Evolutionary conservation across 345 rosid species (phyloP).

Genomic region (Mangifera indica): DNA sequence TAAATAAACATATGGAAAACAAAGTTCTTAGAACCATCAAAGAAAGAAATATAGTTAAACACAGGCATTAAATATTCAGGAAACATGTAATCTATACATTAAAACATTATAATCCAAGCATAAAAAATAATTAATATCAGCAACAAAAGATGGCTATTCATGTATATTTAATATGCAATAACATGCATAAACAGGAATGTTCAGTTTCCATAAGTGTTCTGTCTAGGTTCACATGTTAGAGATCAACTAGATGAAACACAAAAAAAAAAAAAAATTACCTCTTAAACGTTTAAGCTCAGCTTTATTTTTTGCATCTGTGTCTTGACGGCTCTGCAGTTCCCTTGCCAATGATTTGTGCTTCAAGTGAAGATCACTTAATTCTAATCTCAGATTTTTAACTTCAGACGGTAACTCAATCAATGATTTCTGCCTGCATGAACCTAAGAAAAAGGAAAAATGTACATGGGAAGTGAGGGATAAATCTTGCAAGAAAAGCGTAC

Average conservation of each 20-base stretch:
- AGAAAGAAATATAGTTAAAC: no score
- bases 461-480: constrained; percentile 21
- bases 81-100: neutral
- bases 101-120: neutral
- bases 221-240: neutral
- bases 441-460: constrained; percentile 44
- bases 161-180: neutral
- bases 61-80: neutral
- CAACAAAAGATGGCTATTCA: neutral
- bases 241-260: neutral
- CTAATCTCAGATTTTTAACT: constrained; percentile 61
- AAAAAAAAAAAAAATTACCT: constrained; percentile 48
- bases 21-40: neutral
- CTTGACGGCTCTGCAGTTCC: constrained; percentile 60
- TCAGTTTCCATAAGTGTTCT: neutral
- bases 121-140: neutral
- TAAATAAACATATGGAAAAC: neutral
- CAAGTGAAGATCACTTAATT: constrained; percentile 61
- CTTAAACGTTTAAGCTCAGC: constrained; percentile 60
- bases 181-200: neutral
- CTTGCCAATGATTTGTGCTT: constrained; percentile 60
- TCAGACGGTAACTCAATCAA: constrained; percentile 51
- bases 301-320: constrained; percentile 65
- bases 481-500: constrained; percentile 8
- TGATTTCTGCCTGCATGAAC: constrained; percentile 41